Percentiles rank a stretch among this genome's conserved stretches.
phyloP scores from a whole-genome alignment of 768 basidiomycete species.

The Coprinellus micaceus region DNA sequence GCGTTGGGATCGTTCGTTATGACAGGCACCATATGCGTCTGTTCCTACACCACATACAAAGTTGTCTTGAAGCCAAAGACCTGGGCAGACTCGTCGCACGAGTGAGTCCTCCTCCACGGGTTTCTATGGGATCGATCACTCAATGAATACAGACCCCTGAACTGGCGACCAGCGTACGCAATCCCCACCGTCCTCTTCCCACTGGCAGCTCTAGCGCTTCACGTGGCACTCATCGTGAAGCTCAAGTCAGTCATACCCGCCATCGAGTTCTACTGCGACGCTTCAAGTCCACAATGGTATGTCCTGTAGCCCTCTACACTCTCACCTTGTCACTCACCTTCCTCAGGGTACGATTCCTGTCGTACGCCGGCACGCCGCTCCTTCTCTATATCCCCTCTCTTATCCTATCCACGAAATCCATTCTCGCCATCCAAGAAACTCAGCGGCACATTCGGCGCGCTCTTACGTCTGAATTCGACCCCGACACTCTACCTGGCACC shows the following conservation, averaged over 20 bases:
- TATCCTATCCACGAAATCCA: conserved; percentile 43
- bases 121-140: conserved; percentile 7
- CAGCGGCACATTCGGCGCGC: conserved; percentile 36
- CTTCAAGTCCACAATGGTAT: conserved; percentile 55
- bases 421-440: conserved; percentile 32
- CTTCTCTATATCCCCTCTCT: conserved; percentile 50
- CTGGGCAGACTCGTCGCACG: conserved; percentile 32
- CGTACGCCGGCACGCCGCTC: conserved; percentile 57
- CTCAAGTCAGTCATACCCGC: conserved; percentile 42
- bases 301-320: conserved; percentile 12
- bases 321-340: background rate
- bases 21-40: conserved; percentile 40
- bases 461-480: conserved; percentile 14
- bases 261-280: conserved; percentile 59
- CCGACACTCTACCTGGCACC: background rate
- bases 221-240: conserved; percentile 41
- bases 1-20: conserved; percentile 41
- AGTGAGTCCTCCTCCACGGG: conserved; percentile 22
- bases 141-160: conserved; percentile 33
- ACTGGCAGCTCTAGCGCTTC: conserved; percentile 36
- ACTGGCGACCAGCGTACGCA: conserved; percentile 45
- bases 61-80: conserved; percentile 39
- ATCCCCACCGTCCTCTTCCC: conserved; percentile 49
- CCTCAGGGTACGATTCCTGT: conserved; percentile 58
- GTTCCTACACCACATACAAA: conserved; percentile 41